A percentile compares a stretch with the other conserved stretches of the same genome.
Conservation (phyloP, 1,139 yeast genomes). For the Pichia sp. region DNA sequence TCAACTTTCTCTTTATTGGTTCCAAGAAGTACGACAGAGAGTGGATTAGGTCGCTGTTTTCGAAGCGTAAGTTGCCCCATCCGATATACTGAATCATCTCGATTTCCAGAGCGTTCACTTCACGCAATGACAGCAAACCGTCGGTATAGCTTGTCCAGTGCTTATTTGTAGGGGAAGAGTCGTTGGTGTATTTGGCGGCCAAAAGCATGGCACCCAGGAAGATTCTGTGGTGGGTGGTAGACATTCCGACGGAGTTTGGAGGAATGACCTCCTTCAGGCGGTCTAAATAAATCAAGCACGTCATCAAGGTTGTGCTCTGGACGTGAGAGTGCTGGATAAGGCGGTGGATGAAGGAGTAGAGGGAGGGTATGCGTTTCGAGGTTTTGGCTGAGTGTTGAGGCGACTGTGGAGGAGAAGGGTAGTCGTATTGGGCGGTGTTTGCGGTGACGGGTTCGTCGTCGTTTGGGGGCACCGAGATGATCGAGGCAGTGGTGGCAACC, state of each 20-base stretch:
- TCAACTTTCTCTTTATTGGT: constrained; percentile 53
- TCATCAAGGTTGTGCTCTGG: constrained; percentile 92
- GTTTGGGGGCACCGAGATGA: constrained; percentile 43
- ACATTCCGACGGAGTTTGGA: constrained; percentile 86
- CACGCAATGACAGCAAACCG: constrained; percentile 69
- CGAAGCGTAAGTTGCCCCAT: constrained; percentile 69
- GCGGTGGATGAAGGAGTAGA: constrained; percentile 63
- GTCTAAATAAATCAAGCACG: constrained; percentile 76
- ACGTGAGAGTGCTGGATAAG: constrained; percentile 80
- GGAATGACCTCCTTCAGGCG: constrained; percentile 76
- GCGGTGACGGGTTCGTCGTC: constrained; percentile 3
- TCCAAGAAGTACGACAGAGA: constrained; percentile 71
- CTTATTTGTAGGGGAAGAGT: constrained; percentile 88
- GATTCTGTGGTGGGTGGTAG: constrained; percentile 89
- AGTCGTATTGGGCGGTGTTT: constrained; percentile 13
- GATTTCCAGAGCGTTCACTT: constrained; percentile 87
- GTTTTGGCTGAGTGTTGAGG: constrained; percentile 29
- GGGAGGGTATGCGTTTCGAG: constrained; percentile 32
- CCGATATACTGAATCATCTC: constrained; percentile 77
- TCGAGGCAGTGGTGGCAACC: constrained; percentile 74
- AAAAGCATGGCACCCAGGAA: constrained; percentile 82
- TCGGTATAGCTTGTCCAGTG: constrained; percentile 93
- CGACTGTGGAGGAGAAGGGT: constrained; percentile 45
- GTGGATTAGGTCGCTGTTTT: constrained; percentile 61
- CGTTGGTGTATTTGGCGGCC: constrained; percentile 88